Base-by-base conservation (phyloP, 176 grass and related monocot species). In the Luzula sylvatica region DNA sequence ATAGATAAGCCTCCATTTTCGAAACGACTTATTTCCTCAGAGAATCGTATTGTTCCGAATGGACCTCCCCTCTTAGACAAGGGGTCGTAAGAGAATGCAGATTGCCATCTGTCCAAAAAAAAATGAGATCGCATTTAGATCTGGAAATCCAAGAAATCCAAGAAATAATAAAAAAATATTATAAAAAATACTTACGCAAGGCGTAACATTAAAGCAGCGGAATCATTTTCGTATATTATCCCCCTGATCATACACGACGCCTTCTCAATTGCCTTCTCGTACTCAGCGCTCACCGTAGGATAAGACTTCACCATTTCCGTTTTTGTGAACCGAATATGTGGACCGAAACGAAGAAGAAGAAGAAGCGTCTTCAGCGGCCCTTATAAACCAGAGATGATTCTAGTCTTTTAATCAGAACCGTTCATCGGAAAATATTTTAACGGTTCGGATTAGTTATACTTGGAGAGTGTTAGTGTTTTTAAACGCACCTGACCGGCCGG, bases 191-290 rank as follows among this genome's bases (percentile, higher is more conserved):
- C 73, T 71, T 90, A 94, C 87, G 70, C 89, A 50, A 95, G 17
- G 53, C 89, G 83, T 46, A 95, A 76, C 70, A 95, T 88, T 48
- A 95, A 21, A 4, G 89, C 83, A 27, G 89, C 83, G 62, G 83
- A 95, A 73, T 82, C 88, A 79, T 95, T 95, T 76, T 95, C 89
- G 27, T 83, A 79, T 70, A 95, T 85, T 61, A 95, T 3, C 39
- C 76, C 84, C 6, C 90, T 73, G 46, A 96, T 80, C 81, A 82
- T 96, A 42, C 66, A 66, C 71, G 65, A 86, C 70, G 66, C 75
- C 84, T 96, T 96, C 43, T 48, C 74, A 24, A 96, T 58, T 16
- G 84, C 77, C 21, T 62, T 70, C 16, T 52, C 47, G 84, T 89
- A 89, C 23, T 96, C 90, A 11, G 66, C 77, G 67, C 74, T 89